Evolutionary conservation across 768 basidiomycete genomes (phyloP), one percentile per base, ranked within the genome.

Genomic region (Rhizopogon rudus): DNA sequence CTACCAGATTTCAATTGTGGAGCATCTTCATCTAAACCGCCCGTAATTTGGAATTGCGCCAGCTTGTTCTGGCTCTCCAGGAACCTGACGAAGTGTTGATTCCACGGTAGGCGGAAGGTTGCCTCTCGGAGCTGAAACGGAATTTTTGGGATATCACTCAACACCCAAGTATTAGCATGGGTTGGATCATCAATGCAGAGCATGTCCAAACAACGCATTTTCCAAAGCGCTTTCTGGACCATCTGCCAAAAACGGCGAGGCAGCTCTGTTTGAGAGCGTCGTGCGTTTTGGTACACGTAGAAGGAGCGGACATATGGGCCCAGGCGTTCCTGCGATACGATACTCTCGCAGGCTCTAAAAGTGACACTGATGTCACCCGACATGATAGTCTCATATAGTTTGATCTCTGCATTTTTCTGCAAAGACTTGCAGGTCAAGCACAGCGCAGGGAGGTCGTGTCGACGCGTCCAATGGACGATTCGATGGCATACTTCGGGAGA

Each of bases 121-220:
- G 77, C 74, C 44, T 84, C 80, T 44, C 63, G 67, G 22, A 84
- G 75, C 52, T 76, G 76, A 67, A 83, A 83, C 14, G 64, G 69
- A 37, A 69, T 70, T 46, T 71, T 64, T 2, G 71, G 59, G 2
- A 68, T 63, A 44, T 73, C 67, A 59, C 75, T 65, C 56, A 83
- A 64, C 17, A 84, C 64, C 80, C 80, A 83, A 16, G 73, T 67
- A 58, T 77, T 73, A 1, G 66, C 33, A 55, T 64, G 65, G 5
- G 67, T 59, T 20, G 72, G 64, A 58, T 82, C 80, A 29, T 67
- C 67, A 5, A 84, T 61, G 44, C 71, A 56, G 25, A 84, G 72
- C 7, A 52, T 58, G 45, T 81, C 75, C 20, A 86, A 71, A 20
- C 76, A 74, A 51, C 62, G 62, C 71, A 79, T 78, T 42, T 61